Evolutionary conservation across 345 rosid species (phyloP).

Genomic region (Eucalyptus marginata): DNA sequence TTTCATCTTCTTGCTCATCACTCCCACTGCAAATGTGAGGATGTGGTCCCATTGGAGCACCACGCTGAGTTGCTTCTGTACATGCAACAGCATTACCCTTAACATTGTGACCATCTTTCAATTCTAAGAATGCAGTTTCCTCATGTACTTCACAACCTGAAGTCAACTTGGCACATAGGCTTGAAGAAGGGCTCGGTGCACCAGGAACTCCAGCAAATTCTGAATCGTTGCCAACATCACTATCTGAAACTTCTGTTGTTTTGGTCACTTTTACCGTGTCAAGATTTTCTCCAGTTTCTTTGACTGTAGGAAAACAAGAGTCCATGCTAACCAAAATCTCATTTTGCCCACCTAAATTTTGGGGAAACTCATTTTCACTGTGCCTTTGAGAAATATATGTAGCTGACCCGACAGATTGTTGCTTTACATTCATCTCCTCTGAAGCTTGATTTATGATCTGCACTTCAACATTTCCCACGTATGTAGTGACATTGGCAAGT

Average conservation of each 20-base stretch:
- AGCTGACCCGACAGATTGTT: slow-evolving; percentile 2
- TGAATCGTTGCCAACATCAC: neutral
- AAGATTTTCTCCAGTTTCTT: neutral
- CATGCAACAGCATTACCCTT: neutral
- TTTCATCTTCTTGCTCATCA: neutral
- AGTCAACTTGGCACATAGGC: neutral
- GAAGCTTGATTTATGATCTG: slow-evolving; percentile 2
- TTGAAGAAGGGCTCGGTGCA: neutral
- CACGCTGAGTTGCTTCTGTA: neutral
- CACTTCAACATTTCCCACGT: slow-evolving; percentile 2
- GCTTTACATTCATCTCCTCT: neutral
- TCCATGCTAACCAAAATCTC: neutral
- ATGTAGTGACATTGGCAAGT: slow-evolving; percentile 2
- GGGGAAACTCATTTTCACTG: neutral
- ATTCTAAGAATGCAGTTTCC: neutral
- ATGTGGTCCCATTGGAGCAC: neutral
- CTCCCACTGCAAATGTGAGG: neutral
- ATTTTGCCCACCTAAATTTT: neutral
- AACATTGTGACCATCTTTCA: neutral
- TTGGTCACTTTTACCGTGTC: neutral
- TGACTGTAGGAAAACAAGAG: neutral
- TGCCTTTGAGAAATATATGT: neutral
- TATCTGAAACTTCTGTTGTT: neutral
- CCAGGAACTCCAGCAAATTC: neutral
- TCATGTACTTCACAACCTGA: neutral